These are phyloP conservation scores for Thalassiosira hispida DNA, from an alignment of 352 stramenopile genomes.

Conservation along the genomic window DNA sequence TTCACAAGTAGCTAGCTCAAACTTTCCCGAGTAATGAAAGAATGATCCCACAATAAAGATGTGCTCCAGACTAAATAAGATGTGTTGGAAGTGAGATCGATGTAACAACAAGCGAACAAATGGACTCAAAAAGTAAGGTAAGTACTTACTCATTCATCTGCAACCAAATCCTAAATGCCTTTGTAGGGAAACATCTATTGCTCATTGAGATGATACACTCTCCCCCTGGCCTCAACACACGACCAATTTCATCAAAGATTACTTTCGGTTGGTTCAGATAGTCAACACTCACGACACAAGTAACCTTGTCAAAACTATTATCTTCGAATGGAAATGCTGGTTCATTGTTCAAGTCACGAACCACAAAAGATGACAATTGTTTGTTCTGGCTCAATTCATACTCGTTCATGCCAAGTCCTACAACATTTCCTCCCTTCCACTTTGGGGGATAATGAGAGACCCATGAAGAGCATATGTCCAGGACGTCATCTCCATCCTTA, in stretches of 20 bases:
- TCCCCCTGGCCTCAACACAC: constrained; percentile 85
- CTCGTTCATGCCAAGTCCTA: constrained; percentile 88
- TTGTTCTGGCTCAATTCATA: constrained; percentile 88
- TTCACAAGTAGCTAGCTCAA: constrained; percentile 79
- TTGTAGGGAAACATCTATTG: constrained; percentile 86
- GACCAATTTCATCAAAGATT: constrained; percentile 86
- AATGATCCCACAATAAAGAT: constrained; percentile 88
- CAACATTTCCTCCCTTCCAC: constrained; percentile 75
- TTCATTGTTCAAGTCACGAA: constrained; percentile 87
- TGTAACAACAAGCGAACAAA: no score
- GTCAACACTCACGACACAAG: constrained; percentile 87
- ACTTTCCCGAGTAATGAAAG: constrained; percentile 87
- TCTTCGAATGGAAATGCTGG: constrained; percentile 85
- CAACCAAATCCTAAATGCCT: constrained; percentile 87
- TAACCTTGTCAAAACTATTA: constrained; percentile 85
- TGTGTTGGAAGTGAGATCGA: no score
- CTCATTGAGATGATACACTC: constrained; percentile 85
- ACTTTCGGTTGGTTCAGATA: constrained; percentile 86
- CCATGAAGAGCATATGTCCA: constrained; percentile 88
- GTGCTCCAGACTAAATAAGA: constrained; percentile 87
- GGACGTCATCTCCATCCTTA: constrained; percentile 77
- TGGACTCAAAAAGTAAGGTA: no score
- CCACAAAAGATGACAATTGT: constrained; percentile 83
- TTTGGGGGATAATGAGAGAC: constrained; percentile 87
- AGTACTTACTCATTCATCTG: constrained; percentile 89